Conservation (phyloP, 345 rosid species). For the Boechera divaricarpa region DNA sequence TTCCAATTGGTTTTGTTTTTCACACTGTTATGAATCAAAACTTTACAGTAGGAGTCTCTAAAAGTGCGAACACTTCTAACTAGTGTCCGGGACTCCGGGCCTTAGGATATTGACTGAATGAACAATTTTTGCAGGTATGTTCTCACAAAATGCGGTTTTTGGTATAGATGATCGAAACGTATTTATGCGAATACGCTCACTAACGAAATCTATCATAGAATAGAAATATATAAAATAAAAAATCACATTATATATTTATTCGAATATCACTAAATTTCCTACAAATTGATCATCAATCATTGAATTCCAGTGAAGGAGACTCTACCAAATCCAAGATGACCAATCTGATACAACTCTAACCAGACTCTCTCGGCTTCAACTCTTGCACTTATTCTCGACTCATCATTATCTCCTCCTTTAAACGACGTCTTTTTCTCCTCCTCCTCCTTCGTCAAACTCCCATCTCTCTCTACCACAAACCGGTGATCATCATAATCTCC, state of each 20-base stretch:
- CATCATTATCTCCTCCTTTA: conserved; percentile 38
- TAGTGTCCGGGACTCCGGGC: too few species aligned
- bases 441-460: conserved; percentile 46
- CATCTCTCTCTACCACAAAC: conserved; percentile 50
- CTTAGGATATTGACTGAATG: neutral
- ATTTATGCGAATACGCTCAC: neutral
- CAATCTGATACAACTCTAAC: conserved; percentile 79
- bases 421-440: conserved; percentile 34
- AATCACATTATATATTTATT: conserved; percentile 7
- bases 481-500: conserved; percentile 39
- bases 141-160: neutral
- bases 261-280: conserved; percentile 1
- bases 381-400: conserved; percentile 50
- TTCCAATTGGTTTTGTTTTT: neutral
- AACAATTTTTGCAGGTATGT: conserved; percentile 8
- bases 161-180: neutral
- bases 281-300: conserved; percentile 16
- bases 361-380: conserved; percentile 70
- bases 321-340: conserved; percentile 91
- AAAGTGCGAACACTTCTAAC: neutral
- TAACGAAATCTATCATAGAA: neutral
- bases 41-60: neutral
- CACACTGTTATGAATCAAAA: neutral
- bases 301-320: conserved; percentile 69
- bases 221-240: neutral